These are phyloP conservation scores for Alternaria triticina DNA, from an alignment of 2,329 filamentous ascomycete species.

Conservation along the genomic window DNA sequence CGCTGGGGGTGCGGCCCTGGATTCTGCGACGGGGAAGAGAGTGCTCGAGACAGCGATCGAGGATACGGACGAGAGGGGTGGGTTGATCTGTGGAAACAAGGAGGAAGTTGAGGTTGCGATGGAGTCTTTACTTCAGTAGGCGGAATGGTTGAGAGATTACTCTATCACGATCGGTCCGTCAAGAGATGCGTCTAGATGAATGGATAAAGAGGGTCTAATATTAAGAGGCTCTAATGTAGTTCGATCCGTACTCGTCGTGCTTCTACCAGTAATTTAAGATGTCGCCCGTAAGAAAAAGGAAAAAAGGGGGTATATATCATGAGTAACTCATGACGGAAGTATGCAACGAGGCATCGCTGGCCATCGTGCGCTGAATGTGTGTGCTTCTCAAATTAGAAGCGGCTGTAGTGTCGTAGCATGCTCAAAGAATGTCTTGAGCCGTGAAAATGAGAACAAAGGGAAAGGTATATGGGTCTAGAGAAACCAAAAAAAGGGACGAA, in stretches of 20 bases:
- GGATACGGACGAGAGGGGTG: constrained; percentile 42
- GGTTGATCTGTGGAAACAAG: constrained; percentile 39
- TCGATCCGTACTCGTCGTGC: background rate
- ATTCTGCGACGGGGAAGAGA: constrained; percentile 48
- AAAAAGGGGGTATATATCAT: background rate
- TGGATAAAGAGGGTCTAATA: background rate
- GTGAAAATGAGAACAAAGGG: background rate
- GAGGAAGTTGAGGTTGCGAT: constrained; percentile 36
- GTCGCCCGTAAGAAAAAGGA: background rate
- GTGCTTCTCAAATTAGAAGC: background rate
- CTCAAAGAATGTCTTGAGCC: background rate
- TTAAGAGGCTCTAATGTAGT: background rate
- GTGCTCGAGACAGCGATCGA: constrained; percentile 28
- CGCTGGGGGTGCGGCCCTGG: constrained; percentile 63
- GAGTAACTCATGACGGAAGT: background rate
- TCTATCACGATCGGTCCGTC: background rate
- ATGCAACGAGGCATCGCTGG: background rate
- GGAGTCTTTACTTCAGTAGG: background rate
- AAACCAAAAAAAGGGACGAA: background rate
- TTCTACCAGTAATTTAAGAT: background rate
- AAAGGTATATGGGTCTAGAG: background rate
- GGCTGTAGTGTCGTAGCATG: background rate
- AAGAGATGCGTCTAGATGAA: background rate
- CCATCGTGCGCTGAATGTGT: background rate
- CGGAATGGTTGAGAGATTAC: background rate